Evolutionary conservation across 805 yeast genomes (phyloP), one percentile per base, ranked within the genome.

Genomic region (Lachancea cidri): DNA sequence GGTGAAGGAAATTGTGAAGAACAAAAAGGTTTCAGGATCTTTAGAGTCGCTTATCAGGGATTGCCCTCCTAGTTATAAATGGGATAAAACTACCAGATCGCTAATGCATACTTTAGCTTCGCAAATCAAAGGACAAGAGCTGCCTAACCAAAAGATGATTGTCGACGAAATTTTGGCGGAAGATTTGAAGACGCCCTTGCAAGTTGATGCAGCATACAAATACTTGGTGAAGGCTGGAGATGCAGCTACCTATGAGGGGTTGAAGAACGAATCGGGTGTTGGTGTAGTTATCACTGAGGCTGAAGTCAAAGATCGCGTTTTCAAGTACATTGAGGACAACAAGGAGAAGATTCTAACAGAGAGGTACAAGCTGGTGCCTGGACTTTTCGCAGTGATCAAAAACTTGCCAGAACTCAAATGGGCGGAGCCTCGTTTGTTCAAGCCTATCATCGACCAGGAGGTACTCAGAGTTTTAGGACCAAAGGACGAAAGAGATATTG

Each of bases 401-500:
- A 75, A 72, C 49, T 57, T 87, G 34, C 81, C 87, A 3, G 77
- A 70, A 15, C 73, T 93, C 64, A 87, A 86, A 66, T 93, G 96
- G 96, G 98, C 98, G 6, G 75, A 83, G 36, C 95, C 97, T 29
- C 76, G 81, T 38, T 70, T 77, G 41, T 86, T 93, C 69, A 93
- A 93, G 66, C 95, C 95, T 11, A 73, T 78, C 17, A 83, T 93
- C 52, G 98, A 93, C 60, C 79, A 73, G 33, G 77, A 83, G 55
- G 68, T 88, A n/a, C 63, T 84, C 46, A 77, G 67, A 32, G 64
- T 82, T 11, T 67, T 89, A 43, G 98, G 98, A 29, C 98, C 98
- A 40, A 91, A 91, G 64, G 98, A 93, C 60, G 98, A 89, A 60
- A 79, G 98, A 49, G 98, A 93, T 63, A 71, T 80, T 17, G 72